Evolutionary conservation across 1,284 basidiomycete species (phyloP), one percentile per base, ranked within the genome.

Genomic region (Lentinus polychrous): DNA sequence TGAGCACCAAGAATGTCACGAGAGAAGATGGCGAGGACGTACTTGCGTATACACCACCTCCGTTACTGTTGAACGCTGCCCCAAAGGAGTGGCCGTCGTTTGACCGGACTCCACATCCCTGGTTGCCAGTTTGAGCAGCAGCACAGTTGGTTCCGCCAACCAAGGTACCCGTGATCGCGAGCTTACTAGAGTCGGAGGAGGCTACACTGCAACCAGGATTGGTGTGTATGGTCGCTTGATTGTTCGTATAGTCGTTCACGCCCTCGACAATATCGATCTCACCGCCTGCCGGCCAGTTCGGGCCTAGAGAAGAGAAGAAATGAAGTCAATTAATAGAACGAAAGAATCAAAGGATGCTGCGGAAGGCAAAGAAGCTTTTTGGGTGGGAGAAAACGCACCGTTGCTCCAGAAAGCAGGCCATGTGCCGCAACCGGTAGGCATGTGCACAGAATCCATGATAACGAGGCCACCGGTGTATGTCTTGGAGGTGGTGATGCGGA

Each of bases 221-320:
- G 7, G 87, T 89, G 60, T 91, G 89, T 44, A 92, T 73, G 11
- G 90, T 90, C 31, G 81, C 82, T 64, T 91, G 88, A 63, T 91
- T 87, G 56, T 80, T 76, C 24, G 79, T 85, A 61, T 87, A 85
- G 56, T 87, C 78, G 60, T 90, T 80, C 14, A 87, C 80, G 17
- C 83, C 87, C 67, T 94, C 92, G 22, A 92, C 71, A 51, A 92
- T 91, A 65, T 94, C 91, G 39, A 94, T 91, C 68, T 94, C 90
- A 36, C 90, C 89, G 0, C 70, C 70, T 2, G 58, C 57, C 3
- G 90, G 90, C 90, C 90, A 93, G 50, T 78, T 76, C 6, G 81
- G 81, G 24, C 84, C 75, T 72, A 34, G 11, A 24, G 35, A 14
- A 14, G 15, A 23, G 10, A 45, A 18, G 27, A 31, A 18, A 15